Conservation (phyloP, 2,329 filamentous ascomycete species). For the Clonostachys sp. region DNA sequence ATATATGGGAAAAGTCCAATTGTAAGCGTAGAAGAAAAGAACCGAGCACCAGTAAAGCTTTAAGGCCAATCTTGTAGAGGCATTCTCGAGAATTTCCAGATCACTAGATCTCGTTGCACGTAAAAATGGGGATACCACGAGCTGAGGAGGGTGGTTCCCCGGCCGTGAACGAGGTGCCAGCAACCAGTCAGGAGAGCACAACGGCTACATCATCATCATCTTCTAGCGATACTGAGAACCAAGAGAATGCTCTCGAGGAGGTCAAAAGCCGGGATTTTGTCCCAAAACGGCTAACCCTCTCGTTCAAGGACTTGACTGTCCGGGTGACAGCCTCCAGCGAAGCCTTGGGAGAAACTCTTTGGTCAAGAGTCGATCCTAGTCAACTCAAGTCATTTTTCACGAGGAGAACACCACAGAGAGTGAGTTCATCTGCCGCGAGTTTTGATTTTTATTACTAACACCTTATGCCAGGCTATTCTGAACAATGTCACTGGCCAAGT, state of each 20-base stretch:
- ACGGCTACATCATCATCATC: background rate
- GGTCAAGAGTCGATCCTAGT: constrained; percentile 11
- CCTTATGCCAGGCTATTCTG: constrained; percentile 26
- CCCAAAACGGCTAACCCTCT: constrained; percentile 11
- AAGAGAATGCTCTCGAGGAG: constrained; percentile 6
- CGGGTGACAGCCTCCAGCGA: constrained; percentile 9
- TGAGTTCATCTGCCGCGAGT: background rate
- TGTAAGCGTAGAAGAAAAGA: background rate
- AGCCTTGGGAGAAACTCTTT: constrained; percentile 13
- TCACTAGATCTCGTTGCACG: too few relatives aligned
- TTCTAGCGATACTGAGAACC: constrained; percentile 11
- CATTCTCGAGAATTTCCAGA: too few relatives aligned
- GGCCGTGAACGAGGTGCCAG: background rate
- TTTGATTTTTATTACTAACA: background rate
- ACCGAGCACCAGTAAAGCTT: background rate
- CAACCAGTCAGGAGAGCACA: background rate
- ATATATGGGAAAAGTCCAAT: background rate
- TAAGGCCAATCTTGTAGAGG: too few relatives aligned
- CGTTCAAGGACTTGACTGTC: constrained; percentile 11
- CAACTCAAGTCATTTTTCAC: constrained; percentile 6
- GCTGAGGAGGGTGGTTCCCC: too few relatives aligned
- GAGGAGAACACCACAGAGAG: background rate
- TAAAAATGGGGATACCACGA: too few relatives aligned
- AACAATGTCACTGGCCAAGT: constrained; percentile 30
- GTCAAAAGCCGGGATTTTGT: constrained; percentile 9